These are phyloP conservation scores for Leishmania aethiopica DNA, from an alignment of 208 protist species.

Conservation along the genomic window DNA sequence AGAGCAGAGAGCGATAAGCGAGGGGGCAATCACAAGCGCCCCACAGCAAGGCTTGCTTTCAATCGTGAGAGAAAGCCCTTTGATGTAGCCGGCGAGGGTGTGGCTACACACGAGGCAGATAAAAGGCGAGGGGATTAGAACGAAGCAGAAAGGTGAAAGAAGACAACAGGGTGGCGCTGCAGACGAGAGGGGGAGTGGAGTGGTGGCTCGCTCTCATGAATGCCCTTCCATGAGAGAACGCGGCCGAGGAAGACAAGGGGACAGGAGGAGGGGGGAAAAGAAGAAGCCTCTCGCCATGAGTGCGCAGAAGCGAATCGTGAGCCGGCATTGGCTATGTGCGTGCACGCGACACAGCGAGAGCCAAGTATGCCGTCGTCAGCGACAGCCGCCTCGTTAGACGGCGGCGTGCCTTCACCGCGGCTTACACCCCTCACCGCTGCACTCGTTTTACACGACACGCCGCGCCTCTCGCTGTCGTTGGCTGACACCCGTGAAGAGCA, in stretches of 20 bases:
- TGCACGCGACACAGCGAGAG: neutral
- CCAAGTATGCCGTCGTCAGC: no score
- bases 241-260: no score
- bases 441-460: no score
- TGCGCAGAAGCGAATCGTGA: no score
- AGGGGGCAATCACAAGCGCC: neutral
- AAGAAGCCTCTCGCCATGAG: no score
- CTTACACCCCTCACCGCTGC: no score
- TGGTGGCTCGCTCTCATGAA: neutral
- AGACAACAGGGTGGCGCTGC: neutral
- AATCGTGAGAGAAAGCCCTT: neutral
- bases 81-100: no score
- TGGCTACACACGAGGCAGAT: neutral
- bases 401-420: no score
- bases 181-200: no score
- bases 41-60: neutral
- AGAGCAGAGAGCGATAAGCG: neutral
- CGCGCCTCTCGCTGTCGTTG: no score
- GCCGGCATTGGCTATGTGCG: neutral
- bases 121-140: neutral
- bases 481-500: neutral
- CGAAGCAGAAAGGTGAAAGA: neutral
- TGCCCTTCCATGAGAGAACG: neutral
- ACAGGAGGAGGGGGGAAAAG: no score
- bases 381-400: no score